Base-by-base conservation (phyloP, 345 rosid species). In the Raphanus sativus region DNA sequence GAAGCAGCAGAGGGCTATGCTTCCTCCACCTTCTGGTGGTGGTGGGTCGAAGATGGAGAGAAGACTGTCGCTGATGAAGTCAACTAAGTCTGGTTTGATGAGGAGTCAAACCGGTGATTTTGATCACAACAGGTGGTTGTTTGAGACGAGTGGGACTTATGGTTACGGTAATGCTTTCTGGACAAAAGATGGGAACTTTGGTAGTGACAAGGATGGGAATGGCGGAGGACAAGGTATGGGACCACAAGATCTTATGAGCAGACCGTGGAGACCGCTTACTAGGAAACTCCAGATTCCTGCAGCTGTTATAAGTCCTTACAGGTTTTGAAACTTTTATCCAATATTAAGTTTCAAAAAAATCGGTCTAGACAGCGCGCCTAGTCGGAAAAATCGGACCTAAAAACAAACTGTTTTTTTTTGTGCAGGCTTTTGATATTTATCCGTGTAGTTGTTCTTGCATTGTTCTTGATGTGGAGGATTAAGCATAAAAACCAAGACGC, bases 151-250 rank as follows among this genome's bases (percentile, higher is more conserved):
- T 83, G 98, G 98, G 29, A 94, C 98, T 56, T 94, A 94, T 70
- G 98, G 98, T 13, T 94, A 89, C 29, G 97, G 98, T 21, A 94
- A 94, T 85, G 98, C 98, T 63, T 91, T 94, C 81, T 94, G 98
- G 97, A 91, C 97, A 10, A 94, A 80, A 80, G 98, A 92, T 8
- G 97, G 94, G 8, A 90, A 87, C 72, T 74, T 90, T 26, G 96
- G 91, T 59, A 83, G 73, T 67, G 92, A 83, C 4, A 84, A 89
- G 40, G 94, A 89, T 26, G 96, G 88, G 8, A 85, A 79, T 29
- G 84, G 89, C n/a, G 85, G 89, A 13, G 85, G 89, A 13, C 89
- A 88, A 16, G 89, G 80, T 72, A 81, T 38, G 64, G 95, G 90
- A 74, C 97, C 95, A 0, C 83, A 86, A 65, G 98, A 90, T 64